Evolutionary conservation across 805 yeast genomes (phyloP).

Genomic region (Ogataea pini): DNA sequence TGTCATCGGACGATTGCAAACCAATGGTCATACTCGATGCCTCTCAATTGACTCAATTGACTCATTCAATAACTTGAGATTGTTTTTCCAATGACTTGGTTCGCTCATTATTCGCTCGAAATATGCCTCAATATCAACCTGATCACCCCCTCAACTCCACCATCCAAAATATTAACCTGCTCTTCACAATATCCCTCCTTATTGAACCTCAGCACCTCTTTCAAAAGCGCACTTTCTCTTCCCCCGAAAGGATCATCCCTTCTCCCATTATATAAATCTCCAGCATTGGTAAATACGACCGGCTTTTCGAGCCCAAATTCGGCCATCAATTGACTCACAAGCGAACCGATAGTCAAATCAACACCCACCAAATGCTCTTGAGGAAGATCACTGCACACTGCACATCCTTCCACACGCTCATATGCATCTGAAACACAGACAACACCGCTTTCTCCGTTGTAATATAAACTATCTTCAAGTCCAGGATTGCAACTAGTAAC

Average conservation of each 20-base stretch:
- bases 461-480: conserved; percentile 79
- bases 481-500: conserved; percentile 68
- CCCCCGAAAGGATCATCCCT: background rate
- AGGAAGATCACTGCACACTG: conserved; percentile 64
- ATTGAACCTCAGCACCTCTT: conserved; percentile 21
- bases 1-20: no score
- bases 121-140: background rate
- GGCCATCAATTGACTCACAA: conserved; percentile 20
- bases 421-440: conserved; percentile 73
- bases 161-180: conserved; percentile 16
- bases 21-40: no score
- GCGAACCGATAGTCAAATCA: conserved; percentile 12
- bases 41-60: no score
- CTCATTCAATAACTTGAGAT: no score
- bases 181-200: conserved; percentile 12
- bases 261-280: conserved; percentile 28
- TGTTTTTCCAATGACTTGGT: no score
- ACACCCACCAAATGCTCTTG: conserved; percentile 17
- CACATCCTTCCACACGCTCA: conserved; percentile 61
- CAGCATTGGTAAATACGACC: conserved; percentile 19
- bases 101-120: background rate
- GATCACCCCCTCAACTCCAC: background rate
- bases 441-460: conserved; percentile 78
- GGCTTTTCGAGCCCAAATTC: conserved; percentile 22
- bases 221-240: conserved; percentile 4